Evolutionary conservation across 2,329 filamentous ascomycete species (phyloP).

Genomic region (Talaromyces sp.): DNA sequence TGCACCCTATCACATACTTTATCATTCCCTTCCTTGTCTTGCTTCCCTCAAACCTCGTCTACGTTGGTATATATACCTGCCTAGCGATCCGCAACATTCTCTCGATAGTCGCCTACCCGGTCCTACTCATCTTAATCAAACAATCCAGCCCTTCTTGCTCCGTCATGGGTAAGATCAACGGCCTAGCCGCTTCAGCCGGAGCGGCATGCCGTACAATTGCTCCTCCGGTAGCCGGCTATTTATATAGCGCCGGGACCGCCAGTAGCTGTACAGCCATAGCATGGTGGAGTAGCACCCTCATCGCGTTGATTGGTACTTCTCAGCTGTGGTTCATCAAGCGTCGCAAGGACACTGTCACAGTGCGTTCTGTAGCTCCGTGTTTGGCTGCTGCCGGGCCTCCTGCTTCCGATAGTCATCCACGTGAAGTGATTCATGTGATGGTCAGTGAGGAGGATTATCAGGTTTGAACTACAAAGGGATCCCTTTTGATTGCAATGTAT

Average conservation of each 20-base stretch:
- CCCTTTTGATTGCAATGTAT: no score
- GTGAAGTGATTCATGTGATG: conserved; percentile 17
- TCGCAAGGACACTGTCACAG: conserved; percentile 43
- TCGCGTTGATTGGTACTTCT: conserved; percentile 55
- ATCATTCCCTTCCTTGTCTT: conserved; percentile 66
- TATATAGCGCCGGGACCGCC: conserved; percentile 61
- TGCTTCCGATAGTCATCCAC: conserved; percentile 14
- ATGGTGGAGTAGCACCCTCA: conserved; percentile 59
- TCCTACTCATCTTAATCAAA: conserved; percentile 69
- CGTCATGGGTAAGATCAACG: conserved; percentile 68
- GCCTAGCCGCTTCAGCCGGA: conserved; percentile 68
- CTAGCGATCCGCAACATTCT: conserved; percentile 64
- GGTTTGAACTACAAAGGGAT: neutral
- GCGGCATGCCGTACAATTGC: conserved; percentile 68
- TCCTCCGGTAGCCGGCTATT: conserved; percentile 63
- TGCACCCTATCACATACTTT: conserved; percentile 66
- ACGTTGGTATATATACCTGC: conserved; percentile 63
- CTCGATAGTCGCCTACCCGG: conserved; percentile 65
- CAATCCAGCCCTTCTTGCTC: conserved; percentile 63
- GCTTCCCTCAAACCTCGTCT: conserved; percentile 53
- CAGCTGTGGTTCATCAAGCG: conserved; percentile 57
- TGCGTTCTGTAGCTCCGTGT: conserved; percentile 36
- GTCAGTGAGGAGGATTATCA: conserved; percentile 2
- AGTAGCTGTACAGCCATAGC: conserved; percentile 59
- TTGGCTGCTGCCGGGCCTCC: conserved; percentile 21